phyloP scores from a whole-genome alignment of 305 asterid genomes.

The Coffea humblotiana region DNA sequence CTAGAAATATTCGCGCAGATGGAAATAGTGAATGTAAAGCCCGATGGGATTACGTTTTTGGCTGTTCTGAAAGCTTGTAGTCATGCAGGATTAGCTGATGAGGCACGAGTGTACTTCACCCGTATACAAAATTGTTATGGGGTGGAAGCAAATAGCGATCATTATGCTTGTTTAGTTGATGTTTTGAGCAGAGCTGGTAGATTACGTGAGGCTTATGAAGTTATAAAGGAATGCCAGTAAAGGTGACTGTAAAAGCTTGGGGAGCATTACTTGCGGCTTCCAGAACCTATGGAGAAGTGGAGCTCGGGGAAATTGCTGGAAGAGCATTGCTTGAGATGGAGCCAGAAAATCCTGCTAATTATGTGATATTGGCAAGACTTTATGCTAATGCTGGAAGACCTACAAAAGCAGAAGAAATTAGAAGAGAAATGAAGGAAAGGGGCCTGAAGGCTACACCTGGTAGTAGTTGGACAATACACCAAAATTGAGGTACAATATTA shows the following conservation, averaged over 20 bases:
- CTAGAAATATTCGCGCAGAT: conserved; percentile 33
- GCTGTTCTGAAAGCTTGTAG: conserved; percentile 54
- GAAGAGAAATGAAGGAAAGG: conserved; percentile 41
- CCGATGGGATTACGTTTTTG: conserved; percentile 46
- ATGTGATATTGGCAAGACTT: conserved; percentile 38
- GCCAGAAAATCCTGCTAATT: conserved; percentile 50
- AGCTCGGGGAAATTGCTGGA: conserved; percentile 47
- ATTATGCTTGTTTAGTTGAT: conserved; percentile 51
- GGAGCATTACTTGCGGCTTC: conserved; percentile 54
- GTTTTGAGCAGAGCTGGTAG: conserved; percentile 47
- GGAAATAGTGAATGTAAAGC: conserved; percentile 38
- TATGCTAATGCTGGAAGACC: conserved; percentile 34
- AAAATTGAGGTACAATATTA: neutral
- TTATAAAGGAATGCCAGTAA: conserved; percentile 40
- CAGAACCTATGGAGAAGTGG: conserved; percentile 47
- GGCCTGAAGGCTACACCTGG: conserved; percentile 42
- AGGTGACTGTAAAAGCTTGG: conserved; percentile 54
- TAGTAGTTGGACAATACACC: conserved; percentile 42
- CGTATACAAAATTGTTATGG: conserved; percentile 28
- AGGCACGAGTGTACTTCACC: conserved; percentile 36
- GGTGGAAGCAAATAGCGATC: conserved; percentile 42
- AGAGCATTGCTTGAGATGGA: conserved; percentile 43
- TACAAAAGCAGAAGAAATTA: conserved; percentile 34
- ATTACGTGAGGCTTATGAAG: conserved; percentile 42
- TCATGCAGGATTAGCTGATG: conserved; percentile 48